A percentile compares a stretch with the other conserved stretches of the same genome.
Evolutionary conservation across 805 yeast species (phyloP).

Genomic region (Hanseniaspora occidentalis): DNA sequence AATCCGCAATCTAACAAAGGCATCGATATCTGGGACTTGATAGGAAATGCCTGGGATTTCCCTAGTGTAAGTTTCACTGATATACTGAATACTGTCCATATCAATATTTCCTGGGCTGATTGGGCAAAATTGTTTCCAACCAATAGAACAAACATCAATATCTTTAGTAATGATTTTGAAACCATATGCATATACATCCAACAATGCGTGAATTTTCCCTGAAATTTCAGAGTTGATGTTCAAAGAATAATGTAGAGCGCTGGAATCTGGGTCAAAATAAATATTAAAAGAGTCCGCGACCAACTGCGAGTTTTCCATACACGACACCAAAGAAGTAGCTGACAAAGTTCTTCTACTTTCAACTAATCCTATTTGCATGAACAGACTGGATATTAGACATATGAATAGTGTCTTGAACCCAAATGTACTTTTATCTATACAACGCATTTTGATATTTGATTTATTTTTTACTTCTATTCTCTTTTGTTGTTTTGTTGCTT

Average conservation of each 20-base stretch:
- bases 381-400: neutral
- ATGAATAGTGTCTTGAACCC: no score
- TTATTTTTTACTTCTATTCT: no score
- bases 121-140: slow-evolving; percentile 87
- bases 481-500: no score
- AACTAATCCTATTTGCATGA: slow-evolving; percentile 1
- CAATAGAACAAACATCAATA: slow-evolving; percentile 48
- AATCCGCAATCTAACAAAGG: slow-evolving; percentile 48
- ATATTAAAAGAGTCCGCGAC: slow-evolving; percentile 68
- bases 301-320: slow-evolving; percentile 66
- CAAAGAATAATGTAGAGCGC: slow-evolving; percentile 55
- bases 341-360: slow-evolving; percentile 26
- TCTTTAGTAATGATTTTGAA: slow-evolving; percentile 47
- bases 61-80: slow-evolving; percentile 34
- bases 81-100: slow-evolving; percentile 56
- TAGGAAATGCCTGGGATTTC: slow-evolving; percentile 77
- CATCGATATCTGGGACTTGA: slow-evolving; percentile 79
- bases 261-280: slow-evolving; percentile 57
- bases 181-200: slow-evolving; percentile 79
- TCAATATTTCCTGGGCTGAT: slow-evolving; percentile 71
- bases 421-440: no score
- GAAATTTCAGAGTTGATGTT: slow-evolving; percentile 57
- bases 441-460: no score
- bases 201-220: slow-evolving; percentile 54
- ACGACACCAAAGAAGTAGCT: slow-evolving; percentile 75